phyloP scores from a whole-genome alignment of 108 stramenopile genomes.

The Stephanodiscus triporus region DNA sequence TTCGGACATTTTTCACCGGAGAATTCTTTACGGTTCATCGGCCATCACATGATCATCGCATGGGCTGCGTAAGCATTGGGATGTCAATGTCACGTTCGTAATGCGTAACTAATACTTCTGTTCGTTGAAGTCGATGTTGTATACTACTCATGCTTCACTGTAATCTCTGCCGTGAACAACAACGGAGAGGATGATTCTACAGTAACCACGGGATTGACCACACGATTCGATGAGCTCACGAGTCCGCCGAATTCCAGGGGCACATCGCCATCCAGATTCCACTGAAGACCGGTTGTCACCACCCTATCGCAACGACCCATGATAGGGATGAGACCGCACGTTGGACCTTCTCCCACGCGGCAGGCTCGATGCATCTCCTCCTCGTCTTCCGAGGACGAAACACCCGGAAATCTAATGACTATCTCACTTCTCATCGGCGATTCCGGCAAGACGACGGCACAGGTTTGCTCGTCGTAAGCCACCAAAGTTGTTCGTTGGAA shows the following conservation, averaged over 20 bases:
- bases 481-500: slow-evolving; percentile 52
- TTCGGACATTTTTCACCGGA: background rate
- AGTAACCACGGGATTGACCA: slow-evolving; percentile 54
- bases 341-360: slow-evolving; percentile 72
- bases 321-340: slow-evolving; percentile 83
- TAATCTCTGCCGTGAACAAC: slow-evolving; percentile 73
- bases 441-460: slow-evolving; percentile 62
- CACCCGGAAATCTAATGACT: slow-evolving; percentile 45
- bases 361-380: background rate
- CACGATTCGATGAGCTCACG: slow-evolving; percentile 80
- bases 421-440: slow-evolving; percentile 53
- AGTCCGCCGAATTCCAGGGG: slow-evolving; percentile 80
- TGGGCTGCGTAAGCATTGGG: no score
- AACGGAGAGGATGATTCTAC: slow-evolving; percentile 59
- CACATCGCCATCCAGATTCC: slow-evolving; percentile 75
- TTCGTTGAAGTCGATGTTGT: background rate
- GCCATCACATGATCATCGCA: no score
- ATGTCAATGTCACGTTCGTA: background rate
- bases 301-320: slow-evolving; percentile 63
- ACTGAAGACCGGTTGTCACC: slow-evolving; percentile 70
- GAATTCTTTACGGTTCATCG: no score
- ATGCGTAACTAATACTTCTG: background rate
- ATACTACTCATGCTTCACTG: background rate
- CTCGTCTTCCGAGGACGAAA: background rate
- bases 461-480: slow-evolving; percentile 75